These are phyloP conservation scores for Emergomyces africanus DNA, from an alignment of 2,329 filamentous ascomycete species.

Conservation along the genomic window DNA sequence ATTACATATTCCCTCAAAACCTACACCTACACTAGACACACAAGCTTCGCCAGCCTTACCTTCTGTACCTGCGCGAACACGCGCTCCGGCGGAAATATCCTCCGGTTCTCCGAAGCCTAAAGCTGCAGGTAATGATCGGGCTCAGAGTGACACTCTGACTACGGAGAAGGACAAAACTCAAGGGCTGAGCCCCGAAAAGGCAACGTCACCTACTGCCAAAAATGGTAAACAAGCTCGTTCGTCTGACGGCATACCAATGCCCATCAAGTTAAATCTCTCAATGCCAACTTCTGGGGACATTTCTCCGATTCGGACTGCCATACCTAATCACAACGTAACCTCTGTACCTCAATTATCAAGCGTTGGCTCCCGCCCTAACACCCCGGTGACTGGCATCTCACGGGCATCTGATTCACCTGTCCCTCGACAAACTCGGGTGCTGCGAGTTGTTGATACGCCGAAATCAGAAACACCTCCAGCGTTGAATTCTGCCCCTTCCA, in stretches of 20 bases:
- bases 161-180: neutral
- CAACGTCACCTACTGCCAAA: neutral
- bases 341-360: constrained; percentile 12
- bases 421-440: constrained; percentile 35
- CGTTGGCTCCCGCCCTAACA: constrained; percentile 37
- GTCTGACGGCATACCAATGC: constrained; percentile 18
- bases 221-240: neutral
- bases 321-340: constrained; percentile 12
- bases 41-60: constrained; percentile 12
- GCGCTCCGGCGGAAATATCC: constrained; percentile 26
- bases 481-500: constrained; percentile 21
- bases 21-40: constrained; percentile 20
- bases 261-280: constrained; percentile 23
- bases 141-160: constrained; percentile 9
- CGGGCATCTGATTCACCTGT: constrained; percentile 27
- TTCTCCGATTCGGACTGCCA: constrained; percentile 16
- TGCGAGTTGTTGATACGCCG: constrained; percentile 45
- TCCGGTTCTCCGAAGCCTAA: constrained; percentile 30
- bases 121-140: constrained; percentile 10
- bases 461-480: constrained; percentile 33
- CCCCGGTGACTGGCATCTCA: constrained; percentile 28
- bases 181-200: neutral
- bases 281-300: constrained; percentile 9
- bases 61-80: constrained; percentile 15
- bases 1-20: constrained; percentile 12